These are phyloP conservation scores for Botryotinia globosa DNA, from an alignment of 2,329 filamentous ascomycete genomes.

Conservation along the genomic window DNA sequence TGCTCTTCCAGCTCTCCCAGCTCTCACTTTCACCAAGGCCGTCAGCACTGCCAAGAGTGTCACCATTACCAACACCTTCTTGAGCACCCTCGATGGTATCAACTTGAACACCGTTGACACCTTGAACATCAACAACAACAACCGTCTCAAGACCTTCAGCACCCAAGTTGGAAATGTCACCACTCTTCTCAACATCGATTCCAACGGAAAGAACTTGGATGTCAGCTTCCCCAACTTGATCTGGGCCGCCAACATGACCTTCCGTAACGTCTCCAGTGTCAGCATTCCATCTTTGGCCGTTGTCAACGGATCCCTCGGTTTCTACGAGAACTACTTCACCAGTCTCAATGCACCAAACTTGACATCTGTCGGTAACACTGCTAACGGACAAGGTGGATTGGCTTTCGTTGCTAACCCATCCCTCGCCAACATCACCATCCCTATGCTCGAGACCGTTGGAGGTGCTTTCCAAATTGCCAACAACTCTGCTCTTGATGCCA, in stretches of 20 bases:
- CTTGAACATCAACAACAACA: constrained; percentile 90
- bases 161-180: constrained; percentile 77
- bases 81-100: constrained; percentile 76
- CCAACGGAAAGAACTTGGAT: constrained; percentile 72
- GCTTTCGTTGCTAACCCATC: constrained; percentile 62
- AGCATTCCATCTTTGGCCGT: constrained; percentile 67
- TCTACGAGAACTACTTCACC: constrained; percentile 73
- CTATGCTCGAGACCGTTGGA: constrained; percentile 62
- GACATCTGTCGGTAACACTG: constrained; percentile 53
- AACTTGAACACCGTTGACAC: constrained; percentile 69
- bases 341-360: constrained; percentile 66
- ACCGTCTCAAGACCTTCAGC: constrained; percentile 69
- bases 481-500: constrained; percentile 70
- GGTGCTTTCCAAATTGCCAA: constrained; percentile 86
- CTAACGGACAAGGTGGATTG: constrained; percentile 47
- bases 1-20: constrained; percentile 63
- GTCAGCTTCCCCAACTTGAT: constrained; percentile 75
- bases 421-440: constrained; percentile 73
- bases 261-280: constrained; percentile 76
- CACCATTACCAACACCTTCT: constrained; percentile 79
- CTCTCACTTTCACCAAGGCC: constrained; percentile 55
- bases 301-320: constrained; percentile 77
- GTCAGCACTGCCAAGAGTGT: constrained; percentile 68
- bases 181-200: constrained; percentile 66
- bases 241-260: constrained; percentile 75